A percentile compares a stretch with the other conserved stretches of the same genome.
Conservation (phyloP, 192 early-diverging fungal genomes). For the Dimargaris verticillata region DNA sequence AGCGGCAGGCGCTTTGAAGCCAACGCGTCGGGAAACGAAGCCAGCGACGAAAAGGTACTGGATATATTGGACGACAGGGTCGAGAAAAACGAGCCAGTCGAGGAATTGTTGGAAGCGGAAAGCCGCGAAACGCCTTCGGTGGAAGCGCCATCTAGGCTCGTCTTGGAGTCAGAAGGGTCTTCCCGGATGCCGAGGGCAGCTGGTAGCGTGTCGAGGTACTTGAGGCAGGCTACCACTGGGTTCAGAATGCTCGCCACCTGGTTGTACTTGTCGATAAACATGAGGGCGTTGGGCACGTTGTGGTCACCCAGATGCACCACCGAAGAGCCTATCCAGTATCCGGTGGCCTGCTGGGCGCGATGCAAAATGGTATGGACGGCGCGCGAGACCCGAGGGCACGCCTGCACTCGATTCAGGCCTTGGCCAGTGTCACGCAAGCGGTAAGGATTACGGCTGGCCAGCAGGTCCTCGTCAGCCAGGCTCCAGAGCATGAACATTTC, state of each 20-base stretch:
- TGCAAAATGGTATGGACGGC: conserved; percentile 83
- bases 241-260: conserved; percentile 92
- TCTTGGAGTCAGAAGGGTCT: background rate
- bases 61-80: conserved; percentile 1
- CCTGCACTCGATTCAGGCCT: conserved; percentile 88
- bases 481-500: conserved; percentile 97
- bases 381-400: conserved; percentile 62
- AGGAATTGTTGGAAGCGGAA: conserved; percentile 6
- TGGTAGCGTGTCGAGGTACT: conserved; percentile 45
- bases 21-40: background rate
- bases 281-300: conserved; percentile 94
- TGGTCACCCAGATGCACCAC: conserved; percentile 96
- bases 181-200: conserved; percentile 1
- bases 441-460: conserved; percentile 54
- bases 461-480: conserved; percentile 74
- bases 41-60: background rate
- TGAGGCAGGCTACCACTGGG: conserved; percentile 63
- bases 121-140: background rate
- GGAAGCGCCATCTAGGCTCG: background rate
- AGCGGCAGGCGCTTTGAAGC: background rate
- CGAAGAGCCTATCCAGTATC: conserved; percentile 83
- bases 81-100: conserved; percentile 7
- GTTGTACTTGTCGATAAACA: conserved; percentile 98
- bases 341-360: conserved; percentile 65
- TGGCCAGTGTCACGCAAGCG: conserved; percentile 91